A percentile compares a stretch with the other conserved stretches of the same genome.
These are phyloP conservation scores for Mortierella sp. DNA, from an alignment of 371 early-diverging fungal species.

Conservation along the genomic window DNA sequence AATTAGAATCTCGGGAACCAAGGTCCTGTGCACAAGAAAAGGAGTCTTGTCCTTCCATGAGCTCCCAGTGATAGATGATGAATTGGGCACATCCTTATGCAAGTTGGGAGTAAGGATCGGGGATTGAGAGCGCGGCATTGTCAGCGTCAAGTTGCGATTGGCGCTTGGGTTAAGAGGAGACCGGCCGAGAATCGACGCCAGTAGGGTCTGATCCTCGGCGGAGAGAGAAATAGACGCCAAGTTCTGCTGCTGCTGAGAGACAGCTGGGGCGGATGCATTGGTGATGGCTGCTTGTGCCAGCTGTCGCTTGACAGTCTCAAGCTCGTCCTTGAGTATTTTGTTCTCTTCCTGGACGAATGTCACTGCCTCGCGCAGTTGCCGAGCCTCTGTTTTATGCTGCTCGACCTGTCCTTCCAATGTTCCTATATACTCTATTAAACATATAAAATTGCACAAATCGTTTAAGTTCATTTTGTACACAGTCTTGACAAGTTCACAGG, in stretches of 20 bases:
- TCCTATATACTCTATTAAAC: constrained; percentile 77
- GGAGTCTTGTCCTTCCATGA: constrained; percentile 47
- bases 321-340: constrained; percentile 32
- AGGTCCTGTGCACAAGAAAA: constrained; percentile 24
- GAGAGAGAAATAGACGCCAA: constrained; percentile 14
- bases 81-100: constrained; percentile 46
- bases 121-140: constrained; percentile 25
- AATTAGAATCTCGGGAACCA: constrained; percentile 33
- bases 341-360: constrained; percentile 38
- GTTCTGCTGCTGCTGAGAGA: constrained; percentile 7
- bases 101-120: constrained; percentile 27
- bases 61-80: constrained; percentile 17
- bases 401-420: constrained; percentile 83
- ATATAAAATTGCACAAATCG: too few species aligned
- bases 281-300: constrained; percentile 16
- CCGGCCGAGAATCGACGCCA: constrained; percentile 27
- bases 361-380: constrained; percentile 45
- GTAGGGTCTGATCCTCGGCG: constrained; percentile 25
- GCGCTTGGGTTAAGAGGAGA: constrained; percentile 15
- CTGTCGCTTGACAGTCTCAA: constrained; percentile 30
- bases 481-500: too few species aligned
- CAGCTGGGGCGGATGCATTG: constrained; percentile 8
- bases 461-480: too few species aligned
- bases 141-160: constrained; percentile 23
- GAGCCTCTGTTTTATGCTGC: constrained; percentile 63